Evolutionary conservation across 768 basidiomycete species (phyloP).

Genomic region (Cytidiella melzeri): DNA sequence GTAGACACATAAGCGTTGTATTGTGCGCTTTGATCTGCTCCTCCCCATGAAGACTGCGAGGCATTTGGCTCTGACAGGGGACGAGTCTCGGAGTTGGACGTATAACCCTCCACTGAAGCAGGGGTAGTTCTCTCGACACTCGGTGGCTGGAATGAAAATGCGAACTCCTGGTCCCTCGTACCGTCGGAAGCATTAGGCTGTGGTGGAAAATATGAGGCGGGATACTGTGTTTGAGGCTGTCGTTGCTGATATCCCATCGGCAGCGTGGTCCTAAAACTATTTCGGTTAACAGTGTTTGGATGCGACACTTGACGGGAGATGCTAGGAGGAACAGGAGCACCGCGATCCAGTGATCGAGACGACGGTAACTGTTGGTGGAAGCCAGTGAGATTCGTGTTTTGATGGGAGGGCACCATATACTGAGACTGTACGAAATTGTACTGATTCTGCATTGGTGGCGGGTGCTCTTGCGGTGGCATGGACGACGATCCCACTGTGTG

Average conservation of each 20-base stretch:
- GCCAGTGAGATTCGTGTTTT: background rate
- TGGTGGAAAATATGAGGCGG: background rate
- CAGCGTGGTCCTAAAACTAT: background rate
- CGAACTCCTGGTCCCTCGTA: background rate
- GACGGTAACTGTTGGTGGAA: background rate
- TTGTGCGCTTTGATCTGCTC: background rate
- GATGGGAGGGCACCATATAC: background rate
- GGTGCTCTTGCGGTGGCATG: background rate
- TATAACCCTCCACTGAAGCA: background rate
- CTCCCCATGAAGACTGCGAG: background rate
- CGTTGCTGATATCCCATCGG: background rate
- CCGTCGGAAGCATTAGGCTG: background rate
- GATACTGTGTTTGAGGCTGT: background rate
- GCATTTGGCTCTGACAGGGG: background rate
- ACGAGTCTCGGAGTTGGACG: background rate
- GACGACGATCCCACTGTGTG: background rate
- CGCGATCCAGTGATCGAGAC: background rate
- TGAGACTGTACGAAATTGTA: conserved; percentile 7
- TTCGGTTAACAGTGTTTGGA: background rate
- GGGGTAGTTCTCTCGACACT: background rate
- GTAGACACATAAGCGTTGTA: background rate
- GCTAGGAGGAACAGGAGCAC: background rate
- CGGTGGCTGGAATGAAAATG: background rate
- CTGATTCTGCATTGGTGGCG: conserved; percentile 1
- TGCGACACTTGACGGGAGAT: background rate